These are phyloP conservation scores for Kalaharituber pfeilii DNA, from an alignment of 2,329 filamentous ascomycete genomes.

Conservation along the genomic window DNA sequence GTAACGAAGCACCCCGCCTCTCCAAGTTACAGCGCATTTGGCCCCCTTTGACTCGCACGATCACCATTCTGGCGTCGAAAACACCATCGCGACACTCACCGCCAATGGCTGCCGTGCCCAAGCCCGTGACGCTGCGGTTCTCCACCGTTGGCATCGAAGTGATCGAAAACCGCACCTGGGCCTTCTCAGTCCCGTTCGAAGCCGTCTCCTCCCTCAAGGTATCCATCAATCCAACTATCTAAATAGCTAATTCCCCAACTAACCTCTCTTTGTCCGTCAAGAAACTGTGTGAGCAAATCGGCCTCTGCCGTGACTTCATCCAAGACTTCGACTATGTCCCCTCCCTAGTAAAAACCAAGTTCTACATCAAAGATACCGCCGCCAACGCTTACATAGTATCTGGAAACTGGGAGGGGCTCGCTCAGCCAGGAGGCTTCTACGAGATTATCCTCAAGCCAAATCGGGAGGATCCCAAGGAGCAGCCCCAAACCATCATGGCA, in stretches of 20 bases:
- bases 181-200: not conserved
- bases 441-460: constrained; percentile 1
- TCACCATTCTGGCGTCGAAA: not conserved
- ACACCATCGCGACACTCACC: no score
- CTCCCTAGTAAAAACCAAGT: constrained; percentile 1
- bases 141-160: not conserved
- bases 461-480: not conserved
- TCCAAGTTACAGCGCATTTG: not conserved
- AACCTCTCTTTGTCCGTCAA: not conserved
- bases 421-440: not conserved
- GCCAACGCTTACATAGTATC: not conserved
- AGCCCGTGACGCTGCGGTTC: not conserved
- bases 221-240: no score
- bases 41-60: constrained; percentile 1
- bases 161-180: not conserved
- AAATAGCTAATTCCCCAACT: no score
- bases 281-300: constrained; percentile 2
- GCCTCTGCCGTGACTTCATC: constrained; percentile 2
- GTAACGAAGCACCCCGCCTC: not conserved
- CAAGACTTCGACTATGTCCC: constrained; percentile 1
- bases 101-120: not conserved
- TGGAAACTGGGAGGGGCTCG: not conserved
- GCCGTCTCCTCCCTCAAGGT: not conserved
- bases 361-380: not conserved
- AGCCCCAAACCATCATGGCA: constrained; percentile 5